Evolutionary conservation across 1,139 yeast genomes (phyloP), one percentile per base, ranked within the genome.

Genomic region (Lodderomyces margitis): DNA sequence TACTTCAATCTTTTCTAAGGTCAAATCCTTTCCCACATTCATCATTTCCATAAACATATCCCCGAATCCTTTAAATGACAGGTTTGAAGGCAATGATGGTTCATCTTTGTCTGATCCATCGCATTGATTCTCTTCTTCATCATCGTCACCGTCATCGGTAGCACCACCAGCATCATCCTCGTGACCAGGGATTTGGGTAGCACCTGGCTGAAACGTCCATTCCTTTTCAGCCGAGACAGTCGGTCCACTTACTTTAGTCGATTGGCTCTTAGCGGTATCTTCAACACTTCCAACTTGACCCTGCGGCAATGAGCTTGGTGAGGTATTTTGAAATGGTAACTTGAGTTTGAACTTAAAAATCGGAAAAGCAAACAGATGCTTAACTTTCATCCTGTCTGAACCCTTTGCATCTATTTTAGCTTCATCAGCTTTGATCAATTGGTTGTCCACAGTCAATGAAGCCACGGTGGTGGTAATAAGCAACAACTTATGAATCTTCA

Each of bases 31-130:
- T 15, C 47, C 42, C 10, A 42, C 36, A 21, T 25, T 34, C 33
- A 43, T 31, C 38, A 43, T 36, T 21, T 40, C 40, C 46, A 43
- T 42, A 28, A 44, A 39, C 21, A 43, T 23, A 10, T 40, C 40
- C 15, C 39, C 31, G 28, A 43, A 37, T 7, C 46, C 46, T 14
- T 40, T 33, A 5, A 36, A 28, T 12, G 36, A 5, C 3, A 14
- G 15, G 8, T 5, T 21, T 10, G 16, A 21, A 21, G 25, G 25
- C 27, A 11, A n/a, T n/a, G 17, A 7, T 15, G 17, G 11, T 7
- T 28, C 32, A 3, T 28, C 19, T 7, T 28, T 14, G 3, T 28
- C 32, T 5, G 32, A 14, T 7, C 32, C 32, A 9, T 28, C 32
- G 9, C 32, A 28, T n/a, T n/a, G n/a, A n/a, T n/a, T n/a, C n/a